phyloP scores from a whole-genome alignment of 495 filamentous ascomycete species.

The Aspergillus affinis region DNA sequence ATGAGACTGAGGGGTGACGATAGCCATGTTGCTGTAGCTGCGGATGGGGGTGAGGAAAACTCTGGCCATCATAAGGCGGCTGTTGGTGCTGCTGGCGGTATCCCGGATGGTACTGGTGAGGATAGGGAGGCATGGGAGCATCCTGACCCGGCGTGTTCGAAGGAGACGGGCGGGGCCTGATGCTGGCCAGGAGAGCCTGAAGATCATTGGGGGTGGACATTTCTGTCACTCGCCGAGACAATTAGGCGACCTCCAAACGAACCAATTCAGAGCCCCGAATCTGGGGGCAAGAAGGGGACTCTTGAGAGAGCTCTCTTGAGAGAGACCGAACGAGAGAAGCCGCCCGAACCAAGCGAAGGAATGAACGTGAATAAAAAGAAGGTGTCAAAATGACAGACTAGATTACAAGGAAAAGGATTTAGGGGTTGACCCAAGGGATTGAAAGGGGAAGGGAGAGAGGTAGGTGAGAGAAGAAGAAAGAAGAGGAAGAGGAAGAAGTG shows the following conservation, averaged over 20 bases:
- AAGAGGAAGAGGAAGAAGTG: constrained; percentile 25
- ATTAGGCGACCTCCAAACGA: constrained; percentile 30
- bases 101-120: constrained; percentile 33
- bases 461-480: constrained; percentile 29
- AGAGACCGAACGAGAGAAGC: constrained; percentile 25
- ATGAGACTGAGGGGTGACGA: constrained; percentile 49
- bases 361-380: constrained; percentile 17
- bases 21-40: constrained; percentile 39
- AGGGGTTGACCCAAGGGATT: constrained; percentile 16
- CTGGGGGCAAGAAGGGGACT: background rate
- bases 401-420: constrained; percentile 11
- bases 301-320: constrained; percentile 39
- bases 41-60: constrained; percentile 37
- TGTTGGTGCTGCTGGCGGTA: constrained; percentile 34
- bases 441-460: constrained; percentile 10
- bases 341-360: constrained; percentile 15
- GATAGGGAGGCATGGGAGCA: constrained; percentile 32
- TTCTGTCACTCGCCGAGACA: constrained; percentile 43
- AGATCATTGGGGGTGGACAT: constrained; percentile 53
- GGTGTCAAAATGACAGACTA: background rate
- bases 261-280: constrained; percentile 28
- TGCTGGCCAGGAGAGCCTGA: constrained; percentile 49
- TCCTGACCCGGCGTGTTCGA: constrained; percentile 38
- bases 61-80: constrained; percentile 40
- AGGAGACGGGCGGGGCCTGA: constrained; percentile 43